These are phyloP conservation scores for Paramarasmius palmivorus DNA, from an alignment of 1,284 basidiomycete species.

Conservation along the genomic window DNA sequence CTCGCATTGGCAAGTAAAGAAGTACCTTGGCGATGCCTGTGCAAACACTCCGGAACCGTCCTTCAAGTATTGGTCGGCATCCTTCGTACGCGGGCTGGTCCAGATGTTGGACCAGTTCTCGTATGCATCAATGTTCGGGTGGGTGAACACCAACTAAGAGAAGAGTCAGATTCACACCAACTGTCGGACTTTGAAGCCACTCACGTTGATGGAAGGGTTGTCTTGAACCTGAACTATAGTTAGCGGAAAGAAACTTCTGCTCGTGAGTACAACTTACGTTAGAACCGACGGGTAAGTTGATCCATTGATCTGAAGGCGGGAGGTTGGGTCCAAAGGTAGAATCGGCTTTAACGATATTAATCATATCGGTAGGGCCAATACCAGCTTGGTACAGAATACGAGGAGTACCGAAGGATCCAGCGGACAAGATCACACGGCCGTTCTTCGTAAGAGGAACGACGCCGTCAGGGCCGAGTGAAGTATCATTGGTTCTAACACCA, in stretches of 20 bases:
- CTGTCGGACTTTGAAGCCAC: slow-evolving; percentile 12
- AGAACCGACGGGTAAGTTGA: slow-evolving; percentile 60
- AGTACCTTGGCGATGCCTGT: slow-evolving; percentile 54
- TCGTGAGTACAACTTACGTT: slow-evolving; percentile 31
- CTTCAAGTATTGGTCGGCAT: slow-evolving; percentile 53
- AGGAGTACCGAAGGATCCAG: slow-evolving; percentile 56
- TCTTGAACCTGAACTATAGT: slow-evolving; percentile 42
- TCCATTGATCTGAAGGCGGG: slow-evolving; percentile 49
- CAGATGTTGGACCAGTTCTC: slow-evolving; percentile 67
- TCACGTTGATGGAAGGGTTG: slow-evolving; percentile 65
- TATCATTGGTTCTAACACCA: slow-evolving; percentile 64
- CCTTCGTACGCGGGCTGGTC: slow-evolving; percentile 51
- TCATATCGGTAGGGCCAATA: slow-evolving; percentile 63
- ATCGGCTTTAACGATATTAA: slow-evolving; percentile 49
- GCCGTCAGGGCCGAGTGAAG: slow-evolving; percentile 51
- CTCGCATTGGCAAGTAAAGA: background rate
- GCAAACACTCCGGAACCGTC: slow-evolving; percentile 57
- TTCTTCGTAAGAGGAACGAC: slow-evolving; percentile 55
- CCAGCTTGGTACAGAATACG: slow-evolving; percentile 64
- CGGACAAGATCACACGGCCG: slow-evolving; percentile 61
- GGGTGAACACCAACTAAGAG: slow-evolving; percentile 59
- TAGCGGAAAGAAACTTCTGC: background rate
- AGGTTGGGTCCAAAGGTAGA: slow-evolving; percentile 45
- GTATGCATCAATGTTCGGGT: slow-evolving; percentile 60
- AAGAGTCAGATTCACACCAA: background rate